Base-by-base conservation (phyloP, 1,284 basidiomycete genomes). In the Pseudozyma sp. region DNA sequence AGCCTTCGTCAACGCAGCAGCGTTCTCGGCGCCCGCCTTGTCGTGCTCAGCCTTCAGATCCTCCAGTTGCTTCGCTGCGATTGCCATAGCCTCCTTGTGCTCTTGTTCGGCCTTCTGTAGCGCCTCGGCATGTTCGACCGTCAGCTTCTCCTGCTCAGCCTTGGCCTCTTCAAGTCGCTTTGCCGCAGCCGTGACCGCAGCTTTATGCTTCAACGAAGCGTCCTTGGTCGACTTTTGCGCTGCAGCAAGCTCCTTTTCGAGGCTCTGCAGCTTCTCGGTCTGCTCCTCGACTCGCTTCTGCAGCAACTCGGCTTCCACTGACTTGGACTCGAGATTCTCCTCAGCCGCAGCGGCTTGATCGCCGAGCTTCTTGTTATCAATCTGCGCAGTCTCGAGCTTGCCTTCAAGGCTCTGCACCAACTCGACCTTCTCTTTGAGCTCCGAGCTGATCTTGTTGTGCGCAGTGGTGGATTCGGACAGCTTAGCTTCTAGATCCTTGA, bases 231-330 rank as follows among this genome's bases (percentile, higher is more conserved):
- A 55, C 53, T 74, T 62, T 47, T 76, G 45, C n/a, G 67, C 59
- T 10, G 72, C 52, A 19, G 68, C 62, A 5, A 68, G 35, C 10
- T 73, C 67, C 51, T 69, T 76, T 35, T 55, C 60, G n/a, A 65
- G 62, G 1, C 42, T 9, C 55, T 59, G 55, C 45, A 63, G 18
- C 54, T 59, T 56, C 9, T 55, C 43, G 3, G 56, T 50, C 13
- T 53, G 52, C 42, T 63, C 53, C 8, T 70, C 59, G 5, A 56
- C 36, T 43, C 72, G 59, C 51, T 65, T 58, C 39, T 59, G 42
- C 18, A 67, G 50, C 16, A 34, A 21, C 13, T 52, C 52, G 40
- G 65, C 13, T 39, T 71, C 48, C 14, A 60, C 59, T 35, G 59
- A 54, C 52, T 69, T 75, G 7, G 44, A 34, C 45, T 59, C 61